Conservation (phyloP, 2,329 filamentous ascomycete species). For the Aspergillus puulaauensis region DNA sequence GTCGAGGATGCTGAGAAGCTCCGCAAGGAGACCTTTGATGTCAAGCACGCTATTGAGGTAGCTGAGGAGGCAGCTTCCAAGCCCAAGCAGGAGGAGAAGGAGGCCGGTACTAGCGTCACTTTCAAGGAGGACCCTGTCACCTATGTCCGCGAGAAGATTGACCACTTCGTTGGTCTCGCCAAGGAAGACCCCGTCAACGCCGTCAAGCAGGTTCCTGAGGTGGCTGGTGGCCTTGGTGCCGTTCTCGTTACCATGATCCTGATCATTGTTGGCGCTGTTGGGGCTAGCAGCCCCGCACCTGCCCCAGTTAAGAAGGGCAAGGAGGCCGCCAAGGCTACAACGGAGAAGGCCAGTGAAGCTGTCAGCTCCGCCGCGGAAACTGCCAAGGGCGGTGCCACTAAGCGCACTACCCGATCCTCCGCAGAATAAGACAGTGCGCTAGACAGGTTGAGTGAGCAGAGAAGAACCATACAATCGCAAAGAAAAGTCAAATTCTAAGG, state of each 20-base stretch:
- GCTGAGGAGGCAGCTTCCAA: constrained; percentile 73
- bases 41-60: constrained; percentile 83
- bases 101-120: constrained; percentile 68
- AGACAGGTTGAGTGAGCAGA: not conserved
- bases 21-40: constrained; percentile 81
- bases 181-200: constrained; percentile 81
- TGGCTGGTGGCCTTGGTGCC: constrained; percentile 76
- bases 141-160: constrained; percentile 89
- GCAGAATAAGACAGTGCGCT: constrained; percentile 31
- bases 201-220: constrained; percentile 85
- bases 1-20: constrained; percentile 87
- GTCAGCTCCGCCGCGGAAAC: constrained; percentile 66
- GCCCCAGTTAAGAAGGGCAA: constrained; percentile 75
- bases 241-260: constrained; percentile 69
- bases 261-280: constrained; percentile 66
- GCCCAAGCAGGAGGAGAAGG: constrained; percentile 74
- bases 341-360: constrained; percentile 65
- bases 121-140: constrained; percentile 88
- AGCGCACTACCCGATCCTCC: constrained; percentile 54
- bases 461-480: not conserved
- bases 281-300: constrained; percentile 60
- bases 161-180: constrained; percentile 84
- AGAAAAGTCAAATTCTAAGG: not conserved
- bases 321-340: constrained; percentile 63
- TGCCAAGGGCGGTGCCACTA: constrained; percentile 68